Evolutionary conservation across 306 rosid genomes (phyloP).

Genomic region (Casuarina cunninghamiana): DNA sequence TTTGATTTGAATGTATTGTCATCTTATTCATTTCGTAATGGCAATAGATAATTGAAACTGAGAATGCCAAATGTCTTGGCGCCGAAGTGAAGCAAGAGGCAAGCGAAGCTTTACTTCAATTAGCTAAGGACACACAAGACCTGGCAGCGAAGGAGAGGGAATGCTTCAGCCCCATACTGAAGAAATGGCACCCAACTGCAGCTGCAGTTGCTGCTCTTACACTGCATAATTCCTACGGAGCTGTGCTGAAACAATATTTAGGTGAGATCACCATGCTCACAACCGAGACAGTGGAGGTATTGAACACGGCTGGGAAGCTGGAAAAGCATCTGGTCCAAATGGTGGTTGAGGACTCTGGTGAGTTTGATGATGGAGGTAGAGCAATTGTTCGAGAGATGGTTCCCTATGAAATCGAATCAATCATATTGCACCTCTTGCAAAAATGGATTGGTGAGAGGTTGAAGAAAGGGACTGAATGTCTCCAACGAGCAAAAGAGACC

Average conservation of each 20-base stretch:
- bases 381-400: conserved; percentile 71
- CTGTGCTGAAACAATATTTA: conserved; percentile 68
- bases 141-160: conserved; percentile 80
- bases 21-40: conserved; percentile 7
- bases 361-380: conserved; percentile 69
- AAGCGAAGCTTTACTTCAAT: conserved; percentile 47
- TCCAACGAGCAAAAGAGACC: conserved; percentile 65
- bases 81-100: conserved; percentile 45
- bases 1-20: not conserved
- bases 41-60: conserved; percentile 51
- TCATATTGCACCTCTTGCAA: conserved; percentile 62
- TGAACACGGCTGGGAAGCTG: conserved; percentile 74
- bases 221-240: conserved; percentile 76
- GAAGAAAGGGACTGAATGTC: conserved; percentile 48
- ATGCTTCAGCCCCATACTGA: conserved; percentile 61
- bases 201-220: conserved; percentile 75
- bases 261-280: conserved; percentile 50
- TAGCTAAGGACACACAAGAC: conserved; percentile 82
- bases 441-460: conserved; percentile 71
- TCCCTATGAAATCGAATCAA: conserved; percentile 83
- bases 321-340: conserved; percentile 80
- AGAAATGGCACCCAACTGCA: conserved; percentile 65
- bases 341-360: conserved; percentile 78
- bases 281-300: conserved; percentile 55
- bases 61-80: conserved; percentile 34